phyloP scores from a whole-genome alignment of 2,329 filamentous ascomycete species.

The Sarocladium kiliense region DNA sequence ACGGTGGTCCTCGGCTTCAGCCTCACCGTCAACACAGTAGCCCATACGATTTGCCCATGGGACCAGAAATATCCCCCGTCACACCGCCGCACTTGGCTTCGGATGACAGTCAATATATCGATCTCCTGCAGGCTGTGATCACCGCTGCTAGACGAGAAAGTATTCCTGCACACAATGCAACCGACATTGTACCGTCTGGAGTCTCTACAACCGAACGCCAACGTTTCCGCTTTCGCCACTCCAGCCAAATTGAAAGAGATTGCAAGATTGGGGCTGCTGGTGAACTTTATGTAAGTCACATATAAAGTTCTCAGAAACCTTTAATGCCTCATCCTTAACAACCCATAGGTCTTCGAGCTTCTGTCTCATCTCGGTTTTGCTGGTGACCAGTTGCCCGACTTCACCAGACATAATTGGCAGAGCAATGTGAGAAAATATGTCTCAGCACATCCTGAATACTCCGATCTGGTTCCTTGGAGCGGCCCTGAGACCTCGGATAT shows the following conservation, averaged over 20 bases:
- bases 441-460: slow-evolving; percentile 32
- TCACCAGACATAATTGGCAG: slow-evolving; percentile 37
- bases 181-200: not conserved
- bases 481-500: slow-evolving; percentile 42
- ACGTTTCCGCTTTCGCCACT: not conserved
- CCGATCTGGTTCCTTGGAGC: slow-evolving; percentile 31
- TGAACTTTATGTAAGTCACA: slow-evolving; percentile 18
- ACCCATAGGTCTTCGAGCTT: slow-evolving; percentile 35
- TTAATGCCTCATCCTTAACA: not conserved
- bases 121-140: not conserved
- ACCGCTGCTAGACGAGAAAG: not conserved
- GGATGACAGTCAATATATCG: not conserved
- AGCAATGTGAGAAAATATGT: slow-evolving; percentile 41
- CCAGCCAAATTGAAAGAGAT: slow-evolving; percentile 16
- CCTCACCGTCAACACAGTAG: not conserved
- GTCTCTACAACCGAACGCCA: not conserved
- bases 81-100: not conserved
- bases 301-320: not conserved
- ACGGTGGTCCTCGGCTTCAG: not conserved
- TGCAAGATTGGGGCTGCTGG: slow-evolving; percentile 19
- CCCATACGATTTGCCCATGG: too few relatives aligned
- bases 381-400: slow-evolving; percentile 22
- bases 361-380: slow-evolving; percentile 21
- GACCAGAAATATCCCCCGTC: not conserved
- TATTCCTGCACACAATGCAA: not conserved